phyloP scores from a whole-genome alignment of 2,329 filamentous ascomycete genomes.

The Hypoxylon sp. region DNA sequence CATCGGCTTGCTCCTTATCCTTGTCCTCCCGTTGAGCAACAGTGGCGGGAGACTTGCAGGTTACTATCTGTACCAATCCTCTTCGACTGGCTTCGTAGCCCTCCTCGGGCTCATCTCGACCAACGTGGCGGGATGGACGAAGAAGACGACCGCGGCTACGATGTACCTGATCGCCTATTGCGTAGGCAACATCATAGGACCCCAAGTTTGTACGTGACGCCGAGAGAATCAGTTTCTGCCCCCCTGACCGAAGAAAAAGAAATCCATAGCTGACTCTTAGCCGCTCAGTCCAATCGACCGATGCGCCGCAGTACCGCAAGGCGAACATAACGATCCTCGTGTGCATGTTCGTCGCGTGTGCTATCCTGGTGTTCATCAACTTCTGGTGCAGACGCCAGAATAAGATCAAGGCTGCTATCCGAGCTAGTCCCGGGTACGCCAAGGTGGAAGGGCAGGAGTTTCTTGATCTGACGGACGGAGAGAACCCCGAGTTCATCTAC shows the following conservation, averaged over 20 bases:
- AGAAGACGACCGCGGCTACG: constrained; percentile 65
- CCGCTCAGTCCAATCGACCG: constrained; percentile 54
- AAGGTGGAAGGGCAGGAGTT: constrained; percentile 73
- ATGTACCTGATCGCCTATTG: constrained; percentile 61
- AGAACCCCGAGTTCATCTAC: constrained; percentile 72
- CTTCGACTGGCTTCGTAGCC: constrained; percentile 68
- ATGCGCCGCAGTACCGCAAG: constrained; percentile 67
- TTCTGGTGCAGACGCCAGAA: constrained; percentile 68
- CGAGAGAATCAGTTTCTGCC: not conserved
- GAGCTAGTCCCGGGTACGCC: constrained; percentile 63
- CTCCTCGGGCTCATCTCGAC: constrained; percentile 68
- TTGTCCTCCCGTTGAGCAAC: constrained; percentile 65
- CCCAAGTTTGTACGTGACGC: constrained; percentile 55
- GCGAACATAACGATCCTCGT: constrained; percentile 71
- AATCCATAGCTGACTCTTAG: not conserved
- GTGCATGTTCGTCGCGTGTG: constrained; percentile 61
- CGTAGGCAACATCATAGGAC: constrained; percentile 59
- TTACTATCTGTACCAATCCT: constrained; percentile 70
- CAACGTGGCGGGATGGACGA: constrained; percentile 66
- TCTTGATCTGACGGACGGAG: constrained; percentile 70
- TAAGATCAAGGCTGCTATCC: constrained; percentile 60
- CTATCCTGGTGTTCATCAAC: constrained; percentile 68
- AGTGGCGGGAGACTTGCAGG: constrained; percentile 66
- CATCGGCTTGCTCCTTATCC: constrained; percentile 70
- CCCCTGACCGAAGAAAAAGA: not conserved